Evolutionary conservation across 1,284 basidiomycete species (phyloP).

Genomic region (Moesziomyces globuligerus): DNA sequence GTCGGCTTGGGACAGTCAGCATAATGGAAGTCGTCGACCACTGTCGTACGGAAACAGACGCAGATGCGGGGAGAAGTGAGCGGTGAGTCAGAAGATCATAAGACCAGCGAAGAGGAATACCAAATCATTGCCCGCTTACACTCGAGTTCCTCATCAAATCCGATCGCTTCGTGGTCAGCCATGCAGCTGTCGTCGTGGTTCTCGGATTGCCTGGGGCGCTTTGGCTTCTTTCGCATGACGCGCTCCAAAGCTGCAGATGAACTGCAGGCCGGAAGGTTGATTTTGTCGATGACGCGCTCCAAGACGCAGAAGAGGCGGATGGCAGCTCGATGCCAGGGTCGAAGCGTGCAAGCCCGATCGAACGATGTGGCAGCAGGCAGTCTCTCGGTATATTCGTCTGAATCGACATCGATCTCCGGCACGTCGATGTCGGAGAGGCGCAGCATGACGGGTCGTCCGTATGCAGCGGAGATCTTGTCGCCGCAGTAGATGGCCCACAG

Average conservation of each 20-base stretch:
- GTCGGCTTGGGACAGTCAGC: conserved; percentile 42
- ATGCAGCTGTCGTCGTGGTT: conserved; percentile 49
- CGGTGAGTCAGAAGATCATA: background rate
- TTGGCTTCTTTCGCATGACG: conserved; percentile 47
- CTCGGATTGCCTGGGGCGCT: conserved; percentile 37
- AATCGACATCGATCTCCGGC: conserved; percentile 43
- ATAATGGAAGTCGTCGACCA: conserved; percentile 37
- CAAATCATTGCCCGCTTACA: conserved; percentile 1
- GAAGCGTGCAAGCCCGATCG: conserved; percentile 39
- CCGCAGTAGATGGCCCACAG: conserved; percentile 50
- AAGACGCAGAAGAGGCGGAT: conserved; percentile 47
- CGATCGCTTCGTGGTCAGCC: conserved; percentile 48
- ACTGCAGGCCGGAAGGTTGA: conserved; percentile 50
- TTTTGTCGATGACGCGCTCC: conserved; percentile 50
- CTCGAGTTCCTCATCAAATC: conserved; percentile 45
- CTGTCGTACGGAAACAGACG: background rate
- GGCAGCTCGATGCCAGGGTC: conserved; percentile 43
- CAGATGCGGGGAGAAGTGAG: background rate
- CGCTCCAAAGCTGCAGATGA: conserved; percentile 38
- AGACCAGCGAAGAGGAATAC: background rate
- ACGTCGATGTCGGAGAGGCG: conserved; percentile 49
- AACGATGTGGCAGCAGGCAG: conserved; percentile 42
- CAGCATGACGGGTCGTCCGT: conserved; percentile 44
- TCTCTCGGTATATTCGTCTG: conserved; percentile 45
- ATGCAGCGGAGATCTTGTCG: conserved; percentile 50